Percentiles rank a stretch among this genome's conserved stretches.
phyloP scores from a whole-genome alignment of 1,284 basidiomycete species.

The Apiotrichum brassicae region DNA sequence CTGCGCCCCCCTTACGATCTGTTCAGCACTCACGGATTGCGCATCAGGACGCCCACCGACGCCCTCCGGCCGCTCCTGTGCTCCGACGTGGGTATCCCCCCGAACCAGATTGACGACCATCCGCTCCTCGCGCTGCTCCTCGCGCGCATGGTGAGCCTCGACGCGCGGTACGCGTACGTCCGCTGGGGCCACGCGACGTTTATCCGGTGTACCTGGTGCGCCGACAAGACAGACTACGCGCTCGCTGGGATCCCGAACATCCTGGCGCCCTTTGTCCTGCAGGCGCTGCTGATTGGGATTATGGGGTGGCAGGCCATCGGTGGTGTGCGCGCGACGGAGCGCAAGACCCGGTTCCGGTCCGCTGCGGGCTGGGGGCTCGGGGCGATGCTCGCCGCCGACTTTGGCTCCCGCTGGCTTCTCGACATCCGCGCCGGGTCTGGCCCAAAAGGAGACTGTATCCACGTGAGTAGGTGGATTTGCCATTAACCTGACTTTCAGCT shows the following conservation, averaged over 20 bases:
- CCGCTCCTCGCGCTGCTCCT: constrained; percentile 25
- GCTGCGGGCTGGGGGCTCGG: constrained; percentile 20
- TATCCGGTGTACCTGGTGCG: constrained; percentile 34
- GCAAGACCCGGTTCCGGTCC: constrained; percentile 20
- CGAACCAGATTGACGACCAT: not conserved
- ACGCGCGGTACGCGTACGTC: constrained; percentile 27
- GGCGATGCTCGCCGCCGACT: constrained; percentile 8
- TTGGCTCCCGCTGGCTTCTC: constrained; percentile 20
- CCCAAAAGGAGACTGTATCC: constrained; percentile 25
- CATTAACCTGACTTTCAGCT: constrained; percentile 19
- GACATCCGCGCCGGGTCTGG: constrained; percentile 16
- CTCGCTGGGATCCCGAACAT: constrained; percentile 23
- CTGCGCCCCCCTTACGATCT: constrained; percentile 29
- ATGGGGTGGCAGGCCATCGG: constrained; percentile 18
- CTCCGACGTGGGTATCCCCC: not conserved
- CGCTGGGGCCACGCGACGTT: constrained; percentile 32
- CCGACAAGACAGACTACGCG: constrained; percentile 20
- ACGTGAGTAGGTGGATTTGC: constrained; percentile 27
- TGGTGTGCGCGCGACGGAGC: constrained; percentile 9
- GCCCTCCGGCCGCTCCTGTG: constrained; percentile 16
- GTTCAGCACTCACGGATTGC: constrained; percentile 22
- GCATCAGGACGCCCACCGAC: constrained; percentile 19
- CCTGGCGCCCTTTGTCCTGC: constrained; percentile 21
- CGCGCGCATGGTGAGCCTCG: constrained; percentile 20
- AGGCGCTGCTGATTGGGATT: constrained; percentile 23